Conservation (phyloP, 768 basidiomycete genomes). For the Gelatoporia subvermispora region DNA sequence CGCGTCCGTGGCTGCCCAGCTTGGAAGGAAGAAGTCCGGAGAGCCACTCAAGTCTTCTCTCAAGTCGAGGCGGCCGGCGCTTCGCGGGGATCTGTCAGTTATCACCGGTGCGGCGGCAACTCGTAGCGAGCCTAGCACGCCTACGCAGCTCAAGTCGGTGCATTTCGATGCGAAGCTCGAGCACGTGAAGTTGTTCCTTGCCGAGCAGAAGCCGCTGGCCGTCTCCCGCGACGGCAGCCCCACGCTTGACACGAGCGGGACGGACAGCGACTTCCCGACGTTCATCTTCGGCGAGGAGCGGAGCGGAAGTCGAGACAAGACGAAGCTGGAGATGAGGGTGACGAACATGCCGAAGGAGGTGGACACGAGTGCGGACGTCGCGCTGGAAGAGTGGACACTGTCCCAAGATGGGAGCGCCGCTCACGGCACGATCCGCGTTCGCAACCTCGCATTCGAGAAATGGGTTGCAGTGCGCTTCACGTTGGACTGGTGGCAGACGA, state of each 20-base stretch:
- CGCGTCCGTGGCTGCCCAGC: constrained; percentile 31
- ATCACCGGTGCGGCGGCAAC: constrained; percentile 39
- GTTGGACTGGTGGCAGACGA: constrained; percentile 93
- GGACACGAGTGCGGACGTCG: constrained; percentile 36
- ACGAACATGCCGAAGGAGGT: constrained; percentile 10
- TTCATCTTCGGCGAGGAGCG: constrained; percentile 50
- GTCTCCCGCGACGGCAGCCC: constrained; percentile 91
- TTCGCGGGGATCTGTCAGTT: constrained; percentile 47
- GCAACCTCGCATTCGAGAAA: constrained; percentile 86
- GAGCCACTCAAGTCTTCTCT: constrained; percentile 90
- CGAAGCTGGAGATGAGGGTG: constrained; percentile 23
- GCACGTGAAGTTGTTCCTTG: constrained; percentile 90
- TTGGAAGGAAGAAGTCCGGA: constrained; percentile 89
- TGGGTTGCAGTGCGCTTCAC: constrained; percentile 88
- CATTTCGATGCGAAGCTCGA: constrained; percentile 92
- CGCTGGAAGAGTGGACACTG: constrained; percentile 52
- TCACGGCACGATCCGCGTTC: constrained; percentile 70
- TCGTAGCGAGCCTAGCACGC: constrained; percentile 80
- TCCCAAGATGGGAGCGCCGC: constrained; percentile 49
- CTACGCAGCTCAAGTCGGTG: constrained; percentile 75
- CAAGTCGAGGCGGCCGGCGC: constrained; percentile 55
- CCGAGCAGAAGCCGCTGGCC: constrained; percentile 91
- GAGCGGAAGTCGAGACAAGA: constrained; percentile 25
- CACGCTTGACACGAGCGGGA: constrained; percentile 73
- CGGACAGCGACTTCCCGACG: constrained; percentile 71